A percentile compares a stretch with the other conserved stretches of the same genome.
phyloP scores from a whole-genome alignment of 78 protist genomes.

The Anaeramoeba ignava region DNA sequence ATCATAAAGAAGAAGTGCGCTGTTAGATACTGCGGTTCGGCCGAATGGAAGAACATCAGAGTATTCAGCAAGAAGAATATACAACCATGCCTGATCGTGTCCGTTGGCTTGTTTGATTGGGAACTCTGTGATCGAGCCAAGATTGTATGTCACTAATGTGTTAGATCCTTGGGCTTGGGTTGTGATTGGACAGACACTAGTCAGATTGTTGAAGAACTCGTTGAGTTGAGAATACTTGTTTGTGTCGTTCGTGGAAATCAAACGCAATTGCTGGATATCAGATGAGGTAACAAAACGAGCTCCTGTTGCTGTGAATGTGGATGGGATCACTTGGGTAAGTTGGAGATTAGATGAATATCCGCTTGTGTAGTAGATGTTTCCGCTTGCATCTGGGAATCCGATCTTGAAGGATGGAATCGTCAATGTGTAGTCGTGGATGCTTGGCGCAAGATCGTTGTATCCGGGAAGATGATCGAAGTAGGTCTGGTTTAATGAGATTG shows the following conservation, averaged over 20 bases:
- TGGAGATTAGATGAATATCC: neutral
- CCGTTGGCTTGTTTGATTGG: neutral
- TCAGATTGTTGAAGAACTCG: neutral
- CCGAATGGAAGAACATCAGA: neutral
- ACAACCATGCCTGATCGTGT: neutral
- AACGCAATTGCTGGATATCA: neutral
- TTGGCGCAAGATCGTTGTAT: neutral
- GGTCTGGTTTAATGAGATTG: neutral
- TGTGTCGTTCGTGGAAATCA: neutral
- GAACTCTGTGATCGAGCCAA: neutral
- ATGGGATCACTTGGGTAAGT: neutral
- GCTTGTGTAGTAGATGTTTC: neutral
- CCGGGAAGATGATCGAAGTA: neutral
- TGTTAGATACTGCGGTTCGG: neutral
- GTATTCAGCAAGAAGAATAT: neutral
- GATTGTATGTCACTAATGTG: neutral
- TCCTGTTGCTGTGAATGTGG: neutral
- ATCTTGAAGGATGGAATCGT: neutral
- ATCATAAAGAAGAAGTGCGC: neutral
- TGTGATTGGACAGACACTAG: neutral
- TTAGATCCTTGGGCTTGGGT: neutral
- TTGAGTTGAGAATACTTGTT: neutral
- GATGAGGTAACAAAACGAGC: neutral
- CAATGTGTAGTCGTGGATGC: neutral
- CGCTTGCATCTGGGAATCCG: neutral